phyloP scores from a whole-genome alignment of 2,329 filamentous ascomycete genomes.

The Colletotrichum sp. region DNA sequence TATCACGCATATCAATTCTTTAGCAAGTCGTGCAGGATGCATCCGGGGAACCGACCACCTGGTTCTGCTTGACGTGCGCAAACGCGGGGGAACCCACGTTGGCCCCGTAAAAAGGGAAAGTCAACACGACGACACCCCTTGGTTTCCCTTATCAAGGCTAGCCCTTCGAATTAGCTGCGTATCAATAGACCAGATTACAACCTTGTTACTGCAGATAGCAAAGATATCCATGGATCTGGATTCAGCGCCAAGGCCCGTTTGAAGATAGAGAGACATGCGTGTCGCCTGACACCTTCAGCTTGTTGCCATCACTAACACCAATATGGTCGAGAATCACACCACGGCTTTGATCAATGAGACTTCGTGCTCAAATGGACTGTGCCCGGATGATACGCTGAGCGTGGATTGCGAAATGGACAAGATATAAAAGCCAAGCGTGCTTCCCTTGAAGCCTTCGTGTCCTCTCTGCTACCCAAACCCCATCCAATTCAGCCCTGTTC shows the following conservation, averaged over 20 bases:
- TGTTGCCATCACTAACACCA: neutral
- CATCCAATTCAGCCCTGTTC: neutral
- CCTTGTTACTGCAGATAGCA: neutral
- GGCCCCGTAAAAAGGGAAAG: neutral
- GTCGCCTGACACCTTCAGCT: neutral
- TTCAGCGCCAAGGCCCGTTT: neutral
- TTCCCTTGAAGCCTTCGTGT: neutral
- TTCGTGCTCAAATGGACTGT: accelerated
- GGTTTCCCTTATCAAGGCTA: neutral
- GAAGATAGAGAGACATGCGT: neutral
- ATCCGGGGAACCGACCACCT: neutral
- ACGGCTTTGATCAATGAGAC: neutral
- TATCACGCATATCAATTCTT: neutral
- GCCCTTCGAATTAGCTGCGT: neutral
- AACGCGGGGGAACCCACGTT: neutral
- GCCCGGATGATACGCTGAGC: neutral
- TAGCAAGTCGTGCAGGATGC: neutral
- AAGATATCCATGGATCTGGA: neutral
- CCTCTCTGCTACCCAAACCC: neutral
- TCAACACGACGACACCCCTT: neutral
- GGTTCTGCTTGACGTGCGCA: neutral
- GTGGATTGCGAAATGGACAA: accelerated
- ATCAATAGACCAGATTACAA: neutral
- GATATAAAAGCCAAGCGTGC: neutral
- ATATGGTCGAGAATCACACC: neutral